phyloP scores from a whole-genome alignment of 192 early-diverging fungal species.

The Spizellomyces punctatus region DNA sequence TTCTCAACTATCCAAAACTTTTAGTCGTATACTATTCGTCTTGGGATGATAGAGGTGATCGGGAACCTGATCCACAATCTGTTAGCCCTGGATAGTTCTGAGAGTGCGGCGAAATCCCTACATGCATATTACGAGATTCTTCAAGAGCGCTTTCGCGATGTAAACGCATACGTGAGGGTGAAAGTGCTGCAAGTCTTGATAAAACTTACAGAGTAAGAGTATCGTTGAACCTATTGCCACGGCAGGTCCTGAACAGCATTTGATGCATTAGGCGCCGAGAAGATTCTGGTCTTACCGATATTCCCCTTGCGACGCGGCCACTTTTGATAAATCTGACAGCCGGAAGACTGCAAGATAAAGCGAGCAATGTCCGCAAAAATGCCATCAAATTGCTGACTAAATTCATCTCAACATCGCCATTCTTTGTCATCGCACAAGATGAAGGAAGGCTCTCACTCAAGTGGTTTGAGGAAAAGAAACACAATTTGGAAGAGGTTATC shows the following conservation, averaged over 20 bases:
- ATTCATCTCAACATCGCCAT: conserved; percentile 88
- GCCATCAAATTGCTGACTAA: conserved; percentile 83
- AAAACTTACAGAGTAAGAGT: conserved; percentile 73
- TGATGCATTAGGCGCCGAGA: conserved; percentile 1
- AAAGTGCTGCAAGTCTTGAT: conserved; percentile 86
- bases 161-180: conserved; percentile 79
- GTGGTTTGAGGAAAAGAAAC: conserved; percentile 69
- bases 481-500: conserved; percentile 69
- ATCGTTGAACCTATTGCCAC: neutral
- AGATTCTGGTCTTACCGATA: conserved; percentile 49
- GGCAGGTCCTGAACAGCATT: conserved; percentile 2
- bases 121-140: conserved; percentile 88
- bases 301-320: conserved; percentile 60
- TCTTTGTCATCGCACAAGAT: conserved; percentile 66
- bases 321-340: conserved; percentile 69
- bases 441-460: conserved; percentile 75
- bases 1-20: neutral
- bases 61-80: conserved; percentile 81
- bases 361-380: conserved; percentile 83
- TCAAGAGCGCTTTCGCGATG: conserved; percentile 89
- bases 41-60: conserved; percentile 85
- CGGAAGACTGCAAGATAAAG: conserved; percentile 88
- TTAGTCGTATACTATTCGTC: conserved; percentile 84
- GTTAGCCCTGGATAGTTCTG: conserved; percentile 66
- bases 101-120: conserved; percentile 71